A percentile compares a stretch with the other conserved stretches of the same genome.
phyloP scores from a whole-genome alignment of 1,284 basidiomycete genomes.

The Malassezia equina region DNA sequence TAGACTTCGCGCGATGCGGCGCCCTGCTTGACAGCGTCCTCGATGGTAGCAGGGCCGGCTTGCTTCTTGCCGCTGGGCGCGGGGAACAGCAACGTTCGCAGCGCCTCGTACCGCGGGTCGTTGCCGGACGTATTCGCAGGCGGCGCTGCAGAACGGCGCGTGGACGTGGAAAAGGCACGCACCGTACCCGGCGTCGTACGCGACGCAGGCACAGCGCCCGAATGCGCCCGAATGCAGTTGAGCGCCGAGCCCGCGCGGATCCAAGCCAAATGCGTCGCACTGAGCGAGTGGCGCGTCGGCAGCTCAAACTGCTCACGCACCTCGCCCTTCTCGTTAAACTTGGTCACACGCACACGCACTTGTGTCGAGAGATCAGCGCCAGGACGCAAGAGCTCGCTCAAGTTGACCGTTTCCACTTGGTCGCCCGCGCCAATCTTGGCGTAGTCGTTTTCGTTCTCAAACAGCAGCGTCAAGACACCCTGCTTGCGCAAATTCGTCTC shows the following conservation, averaged over 20 bases:
- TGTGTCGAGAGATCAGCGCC: slow-evolving; percentile 30
- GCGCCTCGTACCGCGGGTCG: slow-evolving; percentile 42
- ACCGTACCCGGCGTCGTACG: slow-evolving; percentile 17
- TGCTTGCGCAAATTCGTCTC: slow-evolving; percentile 53
- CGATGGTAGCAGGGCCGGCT: slow-evolving; percentile 16
- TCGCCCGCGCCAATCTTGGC: slow-evolving; percentile 34
- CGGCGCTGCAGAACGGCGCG: slow-evolving; percentile 32
- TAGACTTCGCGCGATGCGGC: slow-evolving; percentile 60
- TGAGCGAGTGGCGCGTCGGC: slow-evolving; percentile 40
- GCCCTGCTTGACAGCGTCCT: slow-evolving; percentile 23
- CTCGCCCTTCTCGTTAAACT: slow-evolving; percentile 31
- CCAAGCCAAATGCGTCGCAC: slow-evolving; percentile 40
- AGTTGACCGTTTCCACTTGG: slow-evolving; percentile 39
- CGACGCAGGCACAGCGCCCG: background rate
- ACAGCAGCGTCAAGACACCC: slow-evolving; percentile 44
- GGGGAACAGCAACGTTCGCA: slow-evolving; percentile 41
- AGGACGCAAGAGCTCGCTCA: slow-evolving; percentile 36
- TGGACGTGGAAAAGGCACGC: slow-evolving; percentile 17
- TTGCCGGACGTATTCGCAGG: slow-evolving; percentile 21
- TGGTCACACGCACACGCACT: slow-evolving; percentile 42
- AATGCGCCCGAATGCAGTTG: slow-evolving; percentile 37
- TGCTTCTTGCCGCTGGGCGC: slow-evolving; percentile 20
- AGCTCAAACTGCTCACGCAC: slow-evolving; percentile 37
- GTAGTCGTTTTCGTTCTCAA: slow-evolving; percentile 45
- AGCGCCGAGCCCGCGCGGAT: slow-evolving; percentile 45